phyloP scores from a whole-genome alignment of 2,329 filamentous ascomycete genomes.

The Neophaeococcomyces aloes region DNA sequence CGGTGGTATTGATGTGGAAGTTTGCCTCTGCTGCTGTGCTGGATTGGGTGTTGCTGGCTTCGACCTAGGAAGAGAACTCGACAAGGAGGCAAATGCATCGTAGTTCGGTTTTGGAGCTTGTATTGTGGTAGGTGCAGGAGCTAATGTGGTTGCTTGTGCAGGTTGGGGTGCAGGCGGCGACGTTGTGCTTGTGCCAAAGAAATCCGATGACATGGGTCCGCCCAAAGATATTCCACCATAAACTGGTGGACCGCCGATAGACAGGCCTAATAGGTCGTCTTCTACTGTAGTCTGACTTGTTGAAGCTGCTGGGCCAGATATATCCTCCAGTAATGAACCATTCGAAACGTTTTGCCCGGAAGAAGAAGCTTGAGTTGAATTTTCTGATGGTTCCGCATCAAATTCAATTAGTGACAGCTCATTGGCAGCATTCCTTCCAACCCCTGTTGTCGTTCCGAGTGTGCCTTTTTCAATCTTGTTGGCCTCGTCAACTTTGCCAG shows the following conservation, averaged over 20 bases:
- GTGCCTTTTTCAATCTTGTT: conserved; percentile 75
- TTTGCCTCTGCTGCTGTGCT: conserved; percentile 27
- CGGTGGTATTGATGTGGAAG: conserved; percentile 29
- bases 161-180: not conserved
- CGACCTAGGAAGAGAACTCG: conserved; percentile 37
- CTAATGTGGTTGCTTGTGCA: not conserved
- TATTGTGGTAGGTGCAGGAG: conserved; percentile 31
- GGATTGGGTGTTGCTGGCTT: conserved; percentile 41
- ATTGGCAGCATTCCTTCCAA: conserved; percentile 56
- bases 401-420: conserved; percentile 94
- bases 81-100: conserved; percentile 47
- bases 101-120: conserved; percentile 42
- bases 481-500: conserved; percentile 77
- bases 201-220: conserved; percentile 13
- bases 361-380: not conserved
- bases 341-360: conserved; percentile 27
- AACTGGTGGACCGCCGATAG: conserved; percentile 66
- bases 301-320: conserved; percentile 31
- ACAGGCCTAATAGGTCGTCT: conserved; percentile 82
- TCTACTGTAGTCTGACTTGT: conserved; percentile 59
- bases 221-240: conserved; percentile 77
- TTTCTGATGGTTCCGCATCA: conserved; percentile 43
- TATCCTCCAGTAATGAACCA: conserved; percentile 29
- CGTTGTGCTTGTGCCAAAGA: not conserved
- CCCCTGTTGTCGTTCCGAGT: conserved; percentile 54